phyloP scores from a whole-genome alignment of 805 yeast species.

The Candida michaelii region DNA sequence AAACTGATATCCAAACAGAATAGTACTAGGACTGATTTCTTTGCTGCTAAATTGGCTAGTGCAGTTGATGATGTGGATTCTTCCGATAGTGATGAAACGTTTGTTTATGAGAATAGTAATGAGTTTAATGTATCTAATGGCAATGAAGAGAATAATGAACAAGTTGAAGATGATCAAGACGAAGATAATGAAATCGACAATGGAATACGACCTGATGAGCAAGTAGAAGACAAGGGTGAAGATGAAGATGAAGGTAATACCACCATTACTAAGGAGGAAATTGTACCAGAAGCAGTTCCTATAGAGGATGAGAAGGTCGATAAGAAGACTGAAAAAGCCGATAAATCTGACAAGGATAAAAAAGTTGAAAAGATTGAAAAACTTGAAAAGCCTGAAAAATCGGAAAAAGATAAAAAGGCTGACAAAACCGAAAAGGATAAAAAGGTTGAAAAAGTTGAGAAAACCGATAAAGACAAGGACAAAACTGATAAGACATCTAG shows the following conservation, averaged over 20 bases:
- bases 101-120: constrained; percentile 73
- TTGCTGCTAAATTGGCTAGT: constrained; percentile 91
- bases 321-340: not conserved
- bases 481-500: not conserved
- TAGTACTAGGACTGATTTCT: constrained; percentile 83
- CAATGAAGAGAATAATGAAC: constrained; percentile 8
- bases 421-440: not conserved
- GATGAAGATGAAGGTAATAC: not conserved
- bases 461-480: not conserved
- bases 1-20: constrained; percentile 45
- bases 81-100: constrained; percentile 90
- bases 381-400: not conserved
- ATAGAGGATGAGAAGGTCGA: not conserved
- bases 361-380: not conserved
- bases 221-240: not conserved
- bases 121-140: constrained; percentile 9
- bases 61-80: constrained; percentile 90
- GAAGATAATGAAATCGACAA: constrained; percentile 24
- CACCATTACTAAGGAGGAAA: not conserved
- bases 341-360: not conserved
- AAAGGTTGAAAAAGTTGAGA: not conserved
- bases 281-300: not conserved
- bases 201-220: constrained; percentile 9
- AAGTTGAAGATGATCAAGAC: constrained; percentile 15
- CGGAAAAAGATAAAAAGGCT: not conserved